Base-by-base conservation (phyloP, 2,329 filamentous ascomycete genomes). In the Cordyceps cateniannulata region DNA sequence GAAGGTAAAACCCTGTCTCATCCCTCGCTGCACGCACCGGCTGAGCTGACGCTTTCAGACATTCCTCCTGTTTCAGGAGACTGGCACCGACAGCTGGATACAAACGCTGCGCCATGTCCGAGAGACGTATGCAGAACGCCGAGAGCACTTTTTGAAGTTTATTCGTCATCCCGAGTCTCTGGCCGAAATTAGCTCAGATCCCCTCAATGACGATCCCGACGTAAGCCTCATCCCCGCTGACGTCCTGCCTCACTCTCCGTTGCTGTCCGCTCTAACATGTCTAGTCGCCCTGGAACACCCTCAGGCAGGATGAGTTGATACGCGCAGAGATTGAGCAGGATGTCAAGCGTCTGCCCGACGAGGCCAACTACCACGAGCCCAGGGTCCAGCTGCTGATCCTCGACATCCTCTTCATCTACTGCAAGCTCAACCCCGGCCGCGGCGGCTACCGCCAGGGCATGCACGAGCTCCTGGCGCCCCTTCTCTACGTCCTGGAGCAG, bases 371-470 rank as follows among this genome's bases (percentile, higher is more conserved):
- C 69, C 91, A 93, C 61, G 84, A 93, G 66, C 84, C 87, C 14
- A 77, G 81, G 16, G 90, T 90, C 1, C 95, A 98, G 72, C 81
- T 80, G 47, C 89, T 91, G 73, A 87, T 99, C 67, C 77, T 96
- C 35, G 90, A 99, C 70, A 86, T 97, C 35, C 79, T 99, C 38
- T 99, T 98, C 73, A 84, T 99, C 65, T 98, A 93, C 75, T 95
- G 92, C 76, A 98, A 96, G 73, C 82, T 96, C 58, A 91, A 98
- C 69, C 91, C 91, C 1, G 86, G 88, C 66, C 82, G 91, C 59
- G 91, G 91, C 18, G 92, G 85, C 20, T 99, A 99, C 71, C 86
- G 95, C n/a, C 95, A 99, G 76, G 95, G 95, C 12, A 99, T 99
- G 93, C 95, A 99, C 71, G 95, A 99, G 75, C 79, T 99, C 48